phyloP scores from a whole-genome alignment of 805 yeast genomes.

The Cyberlindnera mycetangii region DNA sequence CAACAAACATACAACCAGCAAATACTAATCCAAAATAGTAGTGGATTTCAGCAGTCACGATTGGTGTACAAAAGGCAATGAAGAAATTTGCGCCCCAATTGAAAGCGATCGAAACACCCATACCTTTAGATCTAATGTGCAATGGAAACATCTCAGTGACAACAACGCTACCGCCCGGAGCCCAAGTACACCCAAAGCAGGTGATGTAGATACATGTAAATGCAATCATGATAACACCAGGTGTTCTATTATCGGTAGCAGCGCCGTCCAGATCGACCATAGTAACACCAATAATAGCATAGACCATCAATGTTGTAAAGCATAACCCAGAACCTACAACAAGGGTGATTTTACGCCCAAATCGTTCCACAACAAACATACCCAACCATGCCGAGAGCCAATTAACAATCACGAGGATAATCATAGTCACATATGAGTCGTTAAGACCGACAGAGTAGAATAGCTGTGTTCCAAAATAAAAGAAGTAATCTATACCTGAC shows the following conservation, averaged over 20 bases:
- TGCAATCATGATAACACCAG: conserved; percentile 52
- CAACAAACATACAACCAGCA: conserved; percentile 43
- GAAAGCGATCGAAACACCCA: conserved; percentile 55
- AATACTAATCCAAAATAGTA: conserved; percentile 59
- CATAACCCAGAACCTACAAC: conserved; percentile 44
- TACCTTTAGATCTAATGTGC: conserved; percentile 56
- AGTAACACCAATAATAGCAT: conserved; percentile 42
- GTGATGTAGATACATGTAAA: conserved; percentile 50
- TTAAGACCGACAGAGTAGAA: conserved; percentile 50
- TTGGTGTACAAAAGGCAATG: conserved; percentile 61
- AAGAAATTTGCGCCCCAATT: conserved; percentile 50
- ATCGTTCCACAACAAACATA: conserved; percentile 44
- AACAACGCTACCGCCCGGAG: conserved; percentile 46
- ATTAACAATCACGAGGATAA: conserved; percentile 52
- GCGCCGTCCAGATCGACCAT: conserved; percentile 33
- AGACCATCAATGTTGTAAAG: conserved; percentile 54
- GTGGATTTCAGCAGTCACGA: conserved; percentile 52
- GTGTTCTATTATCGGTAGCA: conserved; percentile 29
- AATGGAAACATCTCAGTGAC: conserved; percentile 49
- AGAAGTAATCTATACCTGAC: conserved; percentile 65
- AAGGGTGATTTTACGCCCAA: conserved; percentile 42
- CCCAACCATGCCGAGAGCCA: conserved; percentile 49
- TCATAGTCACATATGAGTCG: conserved; percentile 53
- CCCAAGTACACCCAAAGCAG: conserved; percentile 57
- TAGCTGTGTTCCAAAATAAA: conserved; percentile 59